Conservation (phyloP, 139 green algal species). For the Marvania coccoides region DNA sequence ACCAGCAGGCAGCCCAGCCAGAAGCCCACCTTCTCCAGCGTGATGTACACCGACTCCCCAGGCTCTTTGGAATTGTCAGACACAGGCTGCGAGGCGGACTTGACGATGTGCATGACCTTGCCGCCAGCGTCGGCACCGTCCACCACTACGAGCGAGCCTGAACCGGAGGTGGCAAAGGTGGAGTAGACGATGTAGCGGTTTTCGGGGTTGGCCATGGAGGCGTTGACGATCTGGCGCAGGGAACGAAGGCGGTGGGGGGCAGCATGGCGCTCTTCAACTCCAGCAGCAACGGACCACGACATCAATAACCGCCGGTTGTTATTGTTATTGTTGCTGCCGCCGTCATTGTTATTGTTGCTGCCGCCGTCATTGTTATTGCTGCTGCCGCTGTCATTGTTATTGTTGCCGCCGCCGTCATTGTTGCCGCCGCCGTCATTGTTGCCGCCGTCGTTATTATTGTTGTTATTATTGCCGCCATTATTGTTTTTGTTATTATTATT, state of each 20-base stretch:
- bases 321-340: constrained; percentile 7
- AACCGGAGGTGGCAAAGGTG: background rate
- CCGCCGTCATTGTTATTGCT: constrained; percentile 7
- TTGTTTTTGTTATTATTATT: background rate
- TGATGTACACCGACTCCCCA: too few relatives aligned
- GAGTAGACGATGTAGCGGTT: constrained; percentile 3
- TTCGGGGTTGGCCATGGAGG: background rate
- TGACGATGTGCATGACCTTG: background rate
- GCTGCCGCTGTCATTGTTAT: background rate
- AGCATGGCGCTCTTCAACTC: too few relatives aligned
- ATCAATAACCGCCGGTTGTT: background rate
- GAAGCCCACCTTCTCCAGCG: background rate
- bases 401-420: background rate
- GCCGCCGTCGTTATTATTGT: background rate
- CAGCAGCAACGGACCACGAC: background rate
- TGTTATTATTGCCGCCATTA: constrained; percentile 1
- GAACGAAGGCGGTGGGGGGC: too few relatives aligned
- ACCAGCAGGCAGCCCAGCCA: constrained; percentile 3
- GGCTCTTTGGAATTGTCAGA: background rate
- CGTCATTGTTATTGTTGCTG: constrained; percentile 5
- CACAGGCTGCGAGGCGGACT: background rate
- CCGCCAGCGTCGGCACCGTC: background rate
- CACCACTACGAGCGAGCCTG: background rate
- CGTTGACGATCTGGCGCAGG: too few relatives aligned
- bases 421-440: background rate